Percentiles rank a stretch among this genome's conserved stretches.
phyloP scores from a whole-genome alignment of 2,329 filamentous ascomycete genomes.

The Colletotrichum orchidophilum region DNA sequence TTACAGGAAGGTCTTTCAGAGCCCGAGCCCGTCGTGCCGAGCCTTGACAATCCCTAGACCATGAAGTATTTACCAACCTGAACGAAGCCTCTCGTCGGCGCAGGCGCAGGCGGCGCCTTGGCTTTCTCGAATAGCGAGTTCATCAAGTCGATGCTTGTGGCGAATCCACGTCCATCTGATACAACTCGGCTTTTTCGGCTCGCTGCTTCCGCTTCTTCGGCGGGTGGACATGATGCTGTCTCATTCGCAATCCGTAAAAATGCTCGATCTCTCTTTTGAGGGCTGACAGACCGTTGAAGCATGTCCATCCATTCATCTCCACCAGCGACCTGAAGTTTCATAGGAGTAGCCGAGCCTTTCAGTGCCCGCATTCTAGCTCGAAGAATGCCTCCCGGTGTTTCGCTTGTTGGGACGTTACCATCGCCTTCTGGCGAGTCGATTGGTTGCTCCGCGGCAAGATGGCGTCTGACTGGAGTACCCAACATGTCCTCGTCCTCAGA shows the following conservation, averaged over 20 bases:
- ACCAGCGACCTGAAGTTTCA: constrained; percentile 68
- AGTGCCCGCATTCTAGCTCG: constrained; percentile 71
- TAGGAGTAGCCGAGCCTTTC: constrained; percentile 67
- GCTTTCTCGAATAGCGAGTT: constrained; percentile 88
- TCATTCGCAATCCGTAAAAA: constrained; percentile 70
- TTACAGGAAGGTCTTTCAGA: constrained; percentile 41
- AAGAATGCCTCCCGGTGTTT: constrained; percentile 69
- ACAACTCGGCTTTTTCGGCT: constrained; percentile 44
- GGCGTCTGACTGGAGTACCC: constrained; percentile 78
- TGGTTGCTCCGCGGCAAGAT: constrained; percentile 80
- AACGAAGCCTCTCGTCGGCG: constrained; percentile 73
- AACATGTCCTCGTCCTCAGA: constrained; percentile 77
- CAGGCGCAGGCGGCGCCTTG: constrained; percentile 62
- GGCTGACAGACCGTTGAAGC: constrained; percentile 92
- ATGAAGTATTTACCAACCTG: constrained; percentile 80
- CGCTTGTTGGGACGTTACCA: constrained; percentile 52
- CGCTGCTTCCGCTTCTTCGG: constrained; percentile 52
- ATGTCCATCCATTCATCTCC: constrained; percentile 94
- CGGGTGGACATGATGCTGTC: constrained; percentile 33
- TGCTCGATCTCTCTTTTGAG: constrained; percentile 89
- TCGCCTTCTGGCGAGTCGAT: constrained; percentile 60
- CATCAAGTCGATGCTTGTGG: constrained; percentile 94
- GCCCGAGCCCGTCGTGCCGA: neutral
- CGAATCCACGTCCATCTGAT: constrained; percentile 72
- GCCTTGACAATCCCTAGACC: constrained; percentile 26